Evolutionary conservation across 108 stramenopile species (phyloP).

Genomic region (Cyclotella kingstonii): DNA sequence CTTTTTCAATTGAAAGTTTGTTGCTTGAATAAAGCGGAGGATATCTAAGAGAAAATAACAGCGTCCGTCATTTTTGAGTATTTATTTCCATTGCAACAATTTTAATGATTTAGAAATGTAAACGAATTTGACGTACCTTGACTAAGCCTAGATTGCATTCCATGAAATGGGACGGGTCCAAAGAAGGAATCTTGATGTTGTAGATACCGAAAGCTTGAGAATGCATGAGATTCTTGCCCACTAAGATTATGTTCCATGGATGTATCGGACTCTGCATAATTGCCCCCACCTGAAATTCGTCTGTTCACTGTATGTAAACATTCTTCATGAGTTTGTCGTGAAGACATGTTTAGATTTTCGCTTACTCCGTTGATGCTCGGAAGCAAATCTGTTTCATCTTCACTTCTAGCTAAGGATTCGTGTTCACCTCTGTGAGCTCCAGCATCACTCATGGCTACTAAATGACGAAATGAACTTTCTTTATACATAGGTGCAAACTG

Average conservation of each 20-base stretch:
- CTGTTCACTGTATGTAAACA: slow-evolving; percentile 34
- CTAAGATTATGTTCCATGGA: slow-evolving; percentile 55
- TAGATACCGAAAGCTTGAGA: slow-evolving; percentile 15
- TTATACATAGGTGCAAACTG: slow-evolving; percentile 20
- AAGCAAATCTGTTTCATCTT: slow-evolving; percentile 61
- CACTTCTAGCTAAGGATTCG: slow-evolving; percentile 62
- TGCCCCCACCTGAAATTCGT: slow-evolving; percentile 56
- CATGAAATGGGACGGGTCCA: slow-evolving; percentile 33
- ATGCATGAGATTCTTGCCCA: slow-evolving; percentile 28
- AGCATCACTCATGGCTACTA: slow-evolving; percentile 84
- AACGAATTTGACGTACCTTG: slow-evolving; percentile 64
- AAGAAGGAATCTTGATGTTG: slow-evolving; percentile 34
- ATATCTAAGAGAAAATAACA: slow-evolving; percentile 29
- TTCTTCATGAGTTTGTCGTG: slow-evolving; percentile 34
- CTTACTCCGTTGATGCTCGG: slow-evolving; percentile 31
- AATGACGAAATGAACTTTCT: slow-evolving; percentile 20
- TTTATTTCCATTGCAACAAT: too few relatives aligned
- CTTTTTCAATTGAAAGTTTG: slow-evolving; percentile 50
- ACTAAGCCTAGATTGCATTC: slow-evolving; percentile 67
- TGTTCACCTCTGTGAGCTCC: slow-evolving; percentile 66
- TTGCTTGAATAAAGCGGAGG: slow-evolving; percentile 46
- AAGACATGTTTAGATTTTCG: slow-evolving; percentile 19
- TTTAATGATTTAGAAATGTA: slow-evolving; percentile 39
- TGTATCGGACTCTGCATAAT: slow-evolving; percentile 62
- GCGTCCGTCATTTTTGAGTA: background rate